phyloP scores from a whole-genome alignment of 2,329 filamentous ascomycete species.

The Fusarium gaditjirri region DNA sequence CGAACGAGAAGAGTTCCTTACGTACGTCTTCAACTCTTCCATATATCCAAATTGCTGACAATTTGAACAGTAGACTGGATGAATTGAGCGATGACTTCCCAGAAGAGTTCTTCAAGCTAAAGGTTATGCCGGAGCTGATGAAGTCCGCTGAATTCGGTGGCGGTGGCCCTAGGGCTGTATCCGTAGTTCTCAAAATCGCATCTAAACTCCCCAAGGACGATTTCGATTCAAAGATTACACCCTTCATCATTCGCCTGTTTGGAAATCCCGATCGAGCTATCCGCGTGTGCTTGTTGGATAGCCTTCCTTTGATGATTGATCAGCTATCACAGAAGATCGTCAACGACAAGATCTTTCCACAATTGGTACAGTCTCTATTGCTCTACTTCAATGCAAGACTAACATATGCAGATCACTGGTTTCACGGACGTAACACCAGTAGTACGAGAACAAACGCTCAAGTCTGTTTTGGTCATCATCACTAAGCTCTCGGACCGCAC shows the following conservation, averaged over 20 bases:
- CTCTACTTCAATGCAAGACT: conserved; percentile 26
- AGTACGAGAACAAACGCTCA: conserved; percentile 94
- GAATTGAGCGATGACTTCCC: conserved; percentile 92
- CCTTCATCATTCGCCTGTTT: conserved; percentile 88
- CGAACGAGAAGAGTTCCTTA: conserved; percentile 86
- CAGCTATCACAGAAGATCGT: conserved; percentile 87
- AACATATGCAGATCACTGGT: conserved; percentile 75
- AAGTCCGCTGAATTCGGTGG: conserved; percentile 99
- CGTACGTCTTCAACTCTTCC: conserved; percentile 53
- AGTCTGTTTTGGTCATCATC: conserved; percentile 89
- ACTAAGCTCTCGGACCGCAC: conserved; percentile 90
- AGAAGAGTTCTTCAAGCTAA: conserved; percentile 98
- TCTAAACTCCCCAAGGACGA: conserved; percentile 89
- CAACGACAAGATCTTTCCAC: conserved; percentile 96
- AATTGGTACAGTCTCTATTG: conserved; percentile 70
- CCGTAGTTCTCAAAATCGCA: conserved; percentile 89
- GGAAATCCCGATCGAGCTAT: conserved; percentile 91
- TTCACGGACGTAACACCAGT: conserved; percentile 93
- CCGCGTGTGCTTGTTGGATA: conserved; percentile 90
- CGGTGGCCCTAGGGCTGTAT: conserved; percentile 90
- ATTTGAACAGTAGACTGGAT: conserved; percentile 74
- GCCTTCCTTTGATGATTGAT: conserved; percentile 90
- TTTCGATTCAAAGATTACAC: conserved; percentile 84
- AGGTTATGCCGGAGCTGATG: conserved; percentile 92
- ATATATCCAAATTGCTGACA: conserved; percentile 34